These are phyloP conservation scores for Erythrophleum fordii DNA, from an alignment of 306 rosid genomes.

Conservation along the genomic window DNA sequence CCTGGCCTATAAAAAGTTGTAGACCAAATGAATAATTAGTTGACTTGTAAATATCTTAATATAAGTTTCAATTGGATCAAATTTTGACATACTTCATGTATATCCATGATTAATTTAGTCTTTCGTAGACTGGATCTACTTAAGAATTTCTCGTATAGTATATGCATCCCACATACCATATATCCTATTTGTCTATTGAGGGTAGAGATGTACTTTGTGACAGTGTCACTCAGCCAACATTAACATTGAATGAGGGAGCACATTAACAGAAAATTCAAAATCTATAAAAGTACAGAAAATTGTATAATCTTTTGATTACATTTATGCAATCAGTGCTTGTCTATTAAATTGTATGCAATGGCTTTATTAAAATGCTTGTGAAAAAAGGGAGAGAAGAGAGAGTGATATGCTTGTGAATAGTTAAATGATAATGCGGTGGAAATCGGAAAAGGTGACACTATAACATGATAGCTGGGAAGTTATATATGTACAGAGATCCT, in stretches of 20 bases:
- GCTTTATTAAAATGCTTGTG: constrained; percentile 1
- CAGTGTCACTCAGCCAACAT: background rate
- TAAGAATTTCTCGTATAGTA: background rate
- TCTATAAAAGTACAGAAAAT: background rate
- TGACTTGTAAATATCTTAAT: background rate
- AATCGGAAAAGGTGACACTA: no score
- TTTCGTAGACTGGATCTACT: no score
- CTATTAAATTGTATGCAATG: background rate
- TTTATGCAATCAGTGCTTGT: no score
- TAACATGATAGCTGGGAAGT: no score
- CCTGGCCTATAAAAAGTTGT: no score
- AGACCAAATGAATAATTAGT: background rate
- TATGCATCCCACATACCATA: no score
- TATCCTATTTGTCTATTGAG: background rate
- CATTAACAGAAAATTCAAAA: background rate
- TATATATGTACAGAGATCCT: no score
- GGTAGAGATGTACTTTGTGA: constrained; percentile 6
- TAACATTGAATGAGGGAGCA: background rate
- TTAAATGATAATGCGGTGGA: no score
- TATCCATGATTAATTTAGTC: no score
- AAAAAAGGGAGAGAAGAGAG: background rate
- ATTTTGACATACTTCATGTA: background rate
- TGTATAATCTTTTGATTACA: background rate
- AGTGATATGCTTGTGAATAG: background rate
- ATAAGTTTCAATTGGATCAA: background rate